Conservation (phyloP, 2,329 filamentous ascomycete species). For the Beauveria sp. region DNA sequence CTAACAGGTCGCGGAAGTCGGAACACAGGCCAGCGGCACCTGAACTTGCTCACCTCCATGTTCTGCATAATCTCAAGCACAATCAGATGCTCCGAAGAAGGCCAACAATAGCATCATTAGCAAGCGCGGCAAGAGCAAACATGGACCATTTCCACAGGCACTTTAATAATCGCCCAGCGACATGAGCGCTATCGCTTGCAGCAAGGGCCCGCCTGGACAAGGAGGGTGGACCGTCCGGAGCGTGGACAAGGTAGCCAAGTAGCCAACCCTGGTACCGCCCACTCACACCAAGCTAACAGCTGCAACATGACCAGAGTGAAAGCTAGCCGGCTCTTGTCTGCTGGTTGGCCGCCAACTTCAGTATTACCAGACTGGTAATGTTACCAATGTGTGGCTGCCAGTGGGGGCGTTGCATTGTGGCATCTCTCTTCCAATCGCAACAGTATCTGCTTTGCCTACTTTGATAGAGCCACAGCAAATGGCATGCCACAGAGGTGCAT, state of each 20-base stretch:
- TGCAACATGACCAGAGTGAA: not conserved
- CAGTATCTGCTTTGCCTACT: not conserved
- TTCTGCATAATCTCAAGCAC: too few species aligned
- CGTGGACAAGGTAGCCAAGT: not conserved
- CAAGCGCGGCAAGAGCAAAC: not conserved
- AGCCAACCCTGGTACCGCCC: not conserved
- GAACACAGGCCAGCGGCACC: not conserved
- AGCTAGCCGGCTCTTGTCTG: not conserved
- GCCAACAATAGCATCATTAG: not conserved
- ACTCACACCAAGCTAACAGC: constrained; percentile 8
- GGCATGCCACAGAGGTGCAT: constrained; percentile 3
- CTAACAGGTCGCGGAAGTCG: constrained; percentile 6
- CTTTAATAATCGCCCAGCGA: not conserved
- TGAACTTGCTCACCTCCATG: not conserved
- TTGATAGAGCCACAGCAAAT: not conserved
- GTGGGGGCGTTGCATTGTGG: constrained; percentile 9
- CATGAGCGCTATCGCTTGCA: not conserved
- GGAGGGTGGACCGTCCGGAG: constrained; percentile 3
- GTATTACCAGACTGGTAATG: not conserved
- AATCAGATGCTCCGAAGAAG: too few species aligned
- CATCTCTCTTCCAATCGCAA: constrained; percentile 6
- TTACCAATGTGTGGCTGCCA: not conserved
- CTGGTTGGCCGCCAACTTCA: not conserved
- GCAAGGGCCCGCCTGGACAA: not conserved
- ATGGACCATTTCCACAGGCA: not conserved